These are phyloP conservation scores for Colletotrichum abscissum DNA, from an alignment of 2,329 filamentous ascomycete species.

Conservation along the genomic window DNA sequence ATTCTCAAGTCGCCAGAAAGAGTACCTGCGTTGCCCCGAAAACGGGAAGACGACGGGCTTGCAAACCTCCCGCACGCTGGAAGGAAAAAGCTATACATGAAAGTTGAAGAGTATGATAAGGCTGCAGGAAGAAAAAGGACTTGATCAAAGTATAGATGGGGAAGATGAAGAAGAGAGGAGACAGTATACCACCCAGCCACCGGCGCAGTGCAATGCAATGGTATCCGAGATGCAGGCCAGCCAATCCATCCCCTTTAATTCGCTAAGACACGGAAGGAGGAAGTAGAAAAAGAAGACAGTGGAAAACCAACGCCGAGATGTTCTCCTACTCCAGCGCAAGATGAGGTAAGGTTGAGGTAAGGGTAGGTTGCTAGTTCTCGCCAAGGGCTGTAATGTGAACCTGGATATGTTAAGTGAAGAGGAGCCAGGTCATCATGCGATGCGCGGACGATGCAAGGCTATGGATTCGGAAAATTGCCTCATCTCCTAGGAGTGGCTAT, in stretches of 20 bases:
- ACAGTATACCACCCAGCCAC: conserved; percentile 3
- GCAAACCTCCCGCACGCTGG: background rate
- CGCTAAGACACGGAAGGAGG: background rate
- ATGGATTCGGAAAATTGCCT: background rate
- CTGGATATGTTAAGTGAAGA: background rate
- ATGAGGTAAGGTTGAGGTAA: background rate
- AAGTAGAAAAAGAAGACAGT: background rate
- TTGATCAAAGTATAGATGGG: background rate
- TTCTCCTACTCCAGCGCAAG: background rate
- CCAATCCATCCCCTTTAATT: conserved; percentile 6
- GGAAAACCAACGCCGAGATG: conserved; percentile 4
- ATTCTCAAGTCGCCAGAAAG: background rate
- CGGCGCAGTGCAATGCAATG: conserved; percentile 29
- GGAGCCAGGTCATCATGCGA: background rate
- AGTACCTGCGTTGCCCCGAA: background rate
- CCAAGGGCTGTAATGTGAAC: background rate
- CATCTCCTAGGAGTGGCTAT: conserved; percentile 39
- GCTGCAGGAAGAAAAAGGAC: background rate
- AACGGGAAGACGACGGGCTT: background rate
- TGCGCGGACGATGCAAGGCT: background rate
- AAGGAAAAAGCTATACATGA: background rate
- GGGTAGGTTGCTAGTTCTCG: background rate
- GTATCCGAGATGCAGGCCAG: conserved; percentile 29
- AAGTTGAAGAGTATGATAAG: background rate
- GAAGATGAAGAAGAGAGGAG: background rate